Conservation (phyloP, 495 filamentous ascomycete genomes). For the Beverwykella pulmonaria region DNA sequence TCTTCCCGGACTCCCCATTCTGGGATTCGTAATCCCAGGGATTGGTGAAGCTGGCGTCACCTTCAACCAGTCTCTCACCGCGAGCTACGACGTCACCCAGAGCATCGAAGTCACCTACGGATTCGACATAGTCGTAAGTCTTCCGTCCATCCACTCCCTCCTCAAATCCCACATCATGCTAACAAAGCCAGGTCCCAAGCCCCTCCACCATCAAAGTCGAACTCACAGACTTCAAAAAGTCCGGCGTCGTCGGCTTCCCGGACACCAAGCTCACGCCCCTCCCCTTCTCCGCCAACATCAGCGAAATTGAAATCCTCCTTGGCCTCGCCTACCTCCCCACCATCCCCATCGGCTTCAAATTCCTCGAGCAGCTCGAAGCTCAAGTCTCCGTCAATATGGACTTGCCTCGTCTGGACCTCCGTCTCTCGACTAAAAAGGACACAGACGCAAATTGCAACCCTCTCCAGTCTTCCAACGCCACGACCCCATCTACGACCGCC, state of each 20-base stretch:
- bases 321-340: constrained; percentile 13
- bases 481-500: constrained; percentile 1
- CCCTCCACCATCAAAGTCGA: constrained; percentile 25
- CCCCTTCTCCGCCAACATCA: constrained; percentile 27
- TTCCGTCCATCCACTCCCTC: too few relatives aligned
- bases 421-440: constrained; percentile 7
- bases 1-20: constrained; percentile 19
- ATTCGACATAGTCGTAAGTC: constrained; percentile 30
- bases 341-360: constrained; percentile 33
- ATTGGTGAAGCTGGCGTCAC: constrained; percentile 30
- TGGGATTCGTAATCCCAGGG: constrained; percentile 32
- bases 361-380: constrained; percentile 17
- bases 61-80: constrained; percentile 15
- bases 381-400: constrained; percentile 21
- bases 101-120: constrained; percentile 30
- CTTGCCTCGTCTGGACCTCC: constrained; percentile 19
- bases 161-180: background rate
- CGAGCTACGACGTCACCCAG: constrained; percentile 9
- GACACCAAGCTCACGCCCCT: constrained; percentile 17
- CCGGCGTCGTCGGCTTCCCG: constrained; percentile 20
- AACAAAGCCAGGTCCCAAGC: constrained; percentile 20
- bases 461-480: background rate
- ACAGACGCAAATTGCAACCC: constrained; percentile 7
- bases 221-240: constrained; percentile 19
- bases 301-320: constrained; percentile 15